Conservation (phyloP, 2,329 filamentous ascomycete species). For the Pezicula neosporulosa region DNA sequence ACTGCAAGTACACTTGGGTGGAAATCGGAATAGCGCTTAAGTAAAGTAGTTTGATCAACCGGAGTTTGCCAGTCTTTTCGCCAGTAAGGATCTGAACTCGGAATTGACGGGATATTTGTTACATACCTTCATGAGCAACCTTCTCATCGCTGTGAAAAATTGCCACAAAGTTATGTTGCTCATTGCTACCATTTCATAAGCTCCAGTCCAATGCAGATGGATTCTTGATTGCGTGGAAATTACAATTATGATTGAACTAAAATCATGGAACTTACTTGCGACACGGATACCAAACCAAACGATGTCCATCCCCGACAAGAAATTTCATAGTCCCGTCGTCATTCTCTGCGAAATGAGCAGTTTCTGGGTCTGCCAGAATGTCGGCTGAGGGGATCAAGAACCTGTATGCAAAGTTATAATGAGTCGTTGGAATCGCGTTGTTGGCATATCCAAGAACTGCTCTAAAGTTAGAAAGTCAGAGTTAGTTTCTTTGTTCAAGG, state of each 20-base stretch:
- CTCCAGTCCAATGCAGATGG: neutral
- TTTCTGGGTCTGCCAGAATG: slow-evolving; percentile 26
- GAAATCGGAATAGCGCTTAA: slow-evolving; percentile 9
- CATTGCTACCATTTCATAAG: slow-evolving; percentile 2
- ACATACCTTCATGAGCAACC: slow-evolving; percentile 6
- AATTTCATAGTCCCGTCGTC: slow-evolving; percentile 22
- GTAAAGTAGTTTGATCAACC: slow-evolving; percentile 4
- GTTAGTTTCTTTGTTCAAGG: too few species aligned
- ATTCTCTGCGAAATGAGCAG: slow-evolving; percentile 24
- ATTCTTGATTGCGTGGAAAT: neutral
- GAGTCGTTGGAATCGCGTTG: slow-evolving; percentile 5
- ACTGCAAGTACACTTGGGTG: slow-evolving; percentile 9
- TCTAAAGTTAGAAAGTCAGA: too few species aligned
- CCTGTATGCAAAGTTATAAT: slow-evolving; percentile 29
- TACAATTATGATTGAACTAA: neutral
- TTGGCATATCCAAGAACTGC: neutral
- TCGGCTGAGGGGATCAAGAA: slow-evolving; percentile 29
- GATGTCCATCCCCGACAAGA: slow-evolving; percentile 13
- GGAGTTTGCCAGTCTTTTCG: slow-evolving; percentile 12
- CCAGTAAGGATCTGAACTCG: slow-evolving; percentile 2
- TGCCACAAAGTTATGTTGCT: slow-evolving; percentile 13
- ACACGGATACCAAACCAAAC: slow-evolving; percentile 21
- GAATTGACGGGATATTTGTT: neutral
- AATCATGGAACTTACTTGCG: slow-evolving; percentile 13
- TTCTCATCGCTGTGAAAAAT: slow-evolving; percentile 15